These are phyloP conservation scores for Trypanosomatidae sp. DNA, from an alignment of 208 protist species.

Conservation along the genomic window DNA sequence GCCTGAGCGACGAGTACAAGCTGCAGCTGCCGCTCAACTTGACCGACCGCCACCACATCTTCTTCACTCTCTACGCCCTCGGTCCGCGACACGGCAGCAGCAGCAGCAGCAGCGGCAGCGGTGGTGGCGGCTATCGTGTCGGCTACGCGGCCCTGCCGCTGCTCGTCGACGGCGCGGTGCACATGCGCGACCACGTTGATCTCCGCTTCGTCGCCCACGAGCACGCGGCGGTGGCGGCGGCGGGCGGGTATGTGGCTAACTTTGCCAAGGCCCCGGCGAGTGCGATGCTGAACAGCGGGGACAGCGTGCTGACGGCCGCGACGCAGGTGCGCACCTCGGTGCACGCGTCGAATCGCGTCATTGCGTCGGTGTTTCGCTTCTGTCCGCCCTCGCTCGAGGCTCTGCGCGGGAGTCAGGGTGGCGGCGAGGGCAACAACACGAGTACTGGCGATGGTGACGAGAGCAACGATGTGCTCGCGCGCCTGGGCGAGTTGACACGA, in stretches of 20 bases:
- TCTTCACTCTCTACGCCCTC: slow-evolving; percentile 71
- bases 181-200: slow-evolving; percentile 37
- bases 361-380: slow-evolving; percentile 41
- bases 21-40: slow-evolving; percentile 76
- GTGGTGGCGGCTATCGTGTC: slow-evolving; percentile 40
- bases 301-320: slow-evolving; percentile 24
- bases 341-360: slow-evolving; percentile 54
- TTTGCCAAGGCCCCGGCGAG: slow-evolving; percentile 42
- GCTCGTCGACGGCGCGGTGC: slow-evolving; percentile 47
- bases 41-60: slow-evolving; percentile 69
- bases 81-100: slow-evolving; percentile 51
- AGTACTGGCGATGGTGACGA: no score
- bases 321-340: slow-evolving; percentile 66
- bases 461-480: slow-evolving; percentile 34
- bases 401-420: slow-evolving; percentile 12
- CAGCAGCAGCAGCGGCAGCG: slow-evolving; percentile 8
- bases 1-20: slow-evolving; percentile 80
- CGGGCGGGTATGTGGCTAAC: slow-evolving; percentile 64
- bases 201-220: slow-evolving; percentile 66
- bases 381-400: slow-evolving; percentile 28
- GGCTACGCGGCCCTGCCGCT: slow-evolving; percentile 71
- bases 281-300: slow-evolving; percentile 56
- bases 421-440: no score
- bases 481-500: slow-evolving; percentile 18
- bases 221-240: slow-evolving; percentile 37